These are phyloP conservation scores for Pleodorina starrii DNA, from an alignment of 139 green algal species.

Conservation along the genomic window DNA sequence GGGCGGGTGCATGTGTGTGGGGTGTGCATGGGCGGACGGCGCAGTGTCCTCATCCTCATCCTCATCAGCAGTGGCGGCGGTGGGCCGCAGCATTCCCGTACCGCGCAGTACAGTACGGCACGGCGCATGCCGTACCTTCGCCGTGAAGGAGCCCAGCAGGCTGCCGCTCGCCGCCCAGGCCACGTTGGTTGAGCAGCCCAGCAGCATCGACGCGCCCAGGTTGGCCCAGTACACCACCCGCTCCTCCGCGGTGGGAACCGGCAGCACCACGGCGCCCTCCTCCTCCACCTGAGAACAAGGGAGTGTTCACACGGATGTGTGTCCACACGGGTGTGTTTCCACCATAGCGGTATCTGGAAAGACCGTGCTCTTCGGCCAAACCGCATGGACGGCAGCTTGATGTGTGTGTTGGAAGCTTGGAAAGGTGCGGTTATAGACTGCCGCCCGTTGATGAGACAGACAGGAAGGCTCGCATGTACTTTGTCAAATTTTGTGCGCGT, in stretches of 20 bases:
- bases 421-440: too few relatives aligned
- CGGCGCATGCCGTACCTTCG: not conserved
- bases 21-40: not conserved
- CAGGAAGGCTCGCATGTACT: too few relatives aligned
- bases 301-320: too few relatives aligned
- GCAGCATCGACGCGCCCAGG: constrained; percentile 1
- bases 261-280: not conserved
- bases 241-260: constrained; percentile 30
- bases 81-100: not conserved
- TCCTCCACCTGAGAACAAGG: not conserved
- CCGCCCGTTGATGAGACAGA: too few relatives aligned
- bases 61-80: not conserved
- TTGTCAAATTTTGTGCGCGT: too few relatives aligned
- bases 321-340: too few relatives aligned
- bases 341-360: too few relatives aligned
- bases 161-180: constrained; percentile 29
- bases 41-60: not conserved
- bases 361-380: too few relatives aligned
- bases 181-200: not conserved
- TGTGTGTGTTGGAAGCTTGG: too few relatives aligned
- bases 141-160: constrained; percentile 37
- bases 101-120: not conserved
- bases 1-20: too few relatives aligned
- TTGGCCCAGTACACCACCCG: constrained; percentile 21
- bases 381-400: too few relatives aligned